Percentiles rank a stretch among this genome's conserved stretches.
These are phyloP conservation scores for Neonectria faginata DNA, from an alignment of 2,329 filamentous ascomycete genomes.

Conservation along the genomic window DNA sequence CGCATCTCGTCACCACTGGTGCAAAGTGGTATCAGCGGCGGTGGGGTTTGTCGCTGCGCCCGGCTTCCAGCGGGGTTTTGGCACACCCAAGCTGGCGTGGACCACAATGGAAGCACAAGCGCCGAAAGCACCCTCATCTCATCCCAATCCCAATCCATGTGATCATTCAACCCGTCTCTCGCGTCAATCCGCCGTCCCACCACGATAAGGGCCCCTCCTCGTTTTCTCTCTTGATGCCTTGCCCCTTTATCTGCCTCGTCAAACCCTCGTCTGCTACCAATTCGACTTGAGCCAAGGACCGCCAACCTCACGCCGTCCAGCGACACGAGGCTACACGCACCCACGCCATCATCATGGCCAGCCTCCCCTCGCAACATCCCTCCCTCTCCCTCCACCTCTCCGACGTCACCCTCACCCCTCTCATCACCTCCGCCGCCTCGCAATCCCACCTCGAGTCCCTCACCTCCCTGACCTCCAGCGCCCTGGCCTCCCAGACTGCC, in stretches of 20 bases:
- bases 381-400: constrained; percentile 67
- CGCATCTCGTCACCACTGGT: constrained; percentile 2
- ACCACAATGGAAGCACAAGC: neutral
- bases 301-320: neutral
- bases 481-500: constrained; percentile 65
- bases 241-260: neutral
- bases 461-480: constrained; percentile 63
- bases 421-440: constrained; percentile 65
- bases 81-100: neutral
- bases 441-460: constrained; percentile 62
- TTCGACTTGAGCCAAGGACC: constrained; percentile 5
- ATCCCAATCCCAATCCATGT: constrained; percentile 20
- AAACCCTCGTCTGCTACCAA: neutral
- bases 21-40: constrained; percentile 16
- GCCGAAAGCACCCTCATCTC: constrained; percentile 6
- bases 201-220: constrained; percentile 2
- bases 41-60: constrained; percentile 14
- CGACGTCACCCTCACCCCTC: constrained; percentile 67
- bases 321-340: constrained; percentile 18
- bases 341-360: constrained; percentile 48
- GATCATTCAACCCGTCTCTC: constrained; percentile 28
- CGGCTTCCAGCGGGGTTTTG: constrained; percentile 24
- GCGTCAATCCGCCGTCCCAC: constrained; percentile 13
- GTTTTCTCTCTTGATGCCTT: neutral
- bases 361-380: constrained; percentile 61